Base-by-base conservation (phyloP, 495 filamentous ascomycete genomes). In the Penicillium roqueforti region DNA sequence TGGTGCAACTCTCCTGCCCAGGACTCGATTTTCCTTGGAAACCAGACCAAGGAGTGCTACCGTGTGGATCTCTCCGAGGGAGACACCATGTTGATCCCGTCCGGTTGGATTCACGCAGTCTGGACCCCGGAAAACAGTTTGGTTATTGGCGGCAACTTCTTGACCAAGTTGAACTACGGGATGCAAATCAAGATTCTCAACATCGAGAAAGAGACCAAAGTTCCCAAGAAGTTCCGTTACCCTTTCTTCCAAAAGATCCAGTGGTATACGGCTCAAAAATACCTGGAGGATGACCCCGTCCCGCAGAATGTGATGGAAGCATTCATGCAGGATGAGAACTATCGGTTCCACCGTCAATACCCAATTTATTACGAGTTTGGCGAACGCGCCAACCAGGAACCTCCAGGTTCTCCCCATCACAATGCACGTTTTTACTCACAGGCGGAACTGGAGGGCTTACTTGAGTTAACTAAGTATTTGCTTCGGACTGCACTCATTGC, bases 21-120 rank as follows among this genome's bases (percentile, higher is more conserved):
- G 65, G 84, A 87, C 54, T 81, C 76, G 51, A 87, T 84, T 3
- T 88, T 84, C 55, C 75, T 88, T 16, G 81, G 80, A 0, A 76
- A 83, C 47, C 81, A 86, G 60, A 87, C 85, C 10, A 86, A 87
- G 55, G 85, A 88, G 54, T 89, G 87, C 66, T 87, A 85, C 54
- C 79, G 87, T 25, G 83, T 89, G 39, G 85, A 88, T 57, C 80
- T 89, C 6, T 78, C 74, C 16, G 83, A 86, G 58, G 87, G 87
- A 9, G 87, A 90, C 61, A 90, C 87, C 4, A 87, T 89, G 83
- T 69, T 90, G 36, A 89, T 90, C 52, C 87, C 87, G 5, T 87
- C 87, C 11, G 87, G 87, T 10, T 90, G 87, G 87, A 90, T 90
- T 48, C 87, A 90, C 62, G 86, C 87, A 13, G 87, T 90, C 6